These are phyloP conservation scores for Pyricularia sp. DNA, from an alignment of 2,329 filamentous ascomycete species.

Conservation along the genomic window DNA sequence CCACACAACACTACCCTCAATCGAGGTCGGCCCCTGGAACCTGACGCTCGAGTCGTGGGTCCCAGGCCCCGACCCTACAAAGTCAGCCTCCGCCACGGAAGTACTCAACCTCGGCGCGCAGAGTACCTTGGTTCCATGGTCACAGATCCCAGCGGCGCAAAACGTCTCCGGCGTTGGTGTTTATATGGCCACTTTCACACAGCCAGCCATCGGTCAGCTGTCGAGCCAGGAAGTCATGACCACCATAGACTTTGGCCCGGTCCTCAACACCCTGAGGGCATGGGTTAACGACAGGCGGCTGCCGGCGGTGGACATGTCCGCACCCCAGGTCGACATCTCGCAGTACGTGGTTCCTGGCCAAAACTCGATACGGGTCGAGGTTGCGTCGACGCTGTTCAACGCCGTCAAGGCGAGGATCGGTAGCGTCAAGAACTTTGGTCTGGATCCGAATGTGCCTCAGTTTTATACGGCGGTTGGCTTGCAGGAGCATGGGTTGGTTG, in stretches of 20 bases:
- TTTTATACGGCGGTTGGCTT: background rate
- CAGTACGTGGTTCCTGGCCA: slow-evolving; percentile 2
- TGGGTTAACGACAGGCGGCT: slow-evolving; percentile 6
- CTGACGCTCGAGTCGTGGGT: slow-evolving; percentile 9
- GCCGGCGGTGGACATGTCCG: slow-evolving; percentile 7
- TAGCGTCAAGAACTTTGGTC: background rate
- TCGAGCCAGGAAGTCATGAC: background rate
- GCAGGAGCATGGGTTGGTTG: background rate
- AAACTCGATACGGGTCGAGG: slow-evolving; percentile 4
- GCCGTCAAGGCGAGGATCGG: background rate
- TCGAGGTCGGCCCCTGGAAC: slow-evolving; percentile 7
- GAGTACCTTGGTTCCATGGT: slow-evolving; percentile 2
- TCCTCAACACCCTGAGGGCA: slow-evolving; percentile 6
- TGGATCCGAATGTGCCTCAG: background rate
- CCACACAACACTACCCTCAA: background rate
- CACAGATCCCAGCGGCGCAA: slow-evolving; percentile 5
- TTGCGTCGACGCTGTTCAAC: background rate
- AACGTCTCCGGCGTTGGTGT: slow-evolving; percentile 8
- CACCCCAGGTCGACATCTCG: slow-evolving; percentile 4
- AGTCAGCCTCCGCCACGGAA: background rate
- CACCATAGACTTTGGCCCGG: slow-evolving; percentile 7
- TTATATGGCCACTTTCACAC: slow-evolving; percentile 4
- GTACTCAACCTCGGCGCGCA: background rate
- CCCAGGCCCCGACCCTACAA: slow-evolving; percentile 4
- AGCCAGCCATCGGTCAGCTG: background rate